Evolutionary conservation across 768 basidiomycete species (phyloP), one percentile per base, ranked within the genome.

Genomic region (Serendipita sp.): DNA sequence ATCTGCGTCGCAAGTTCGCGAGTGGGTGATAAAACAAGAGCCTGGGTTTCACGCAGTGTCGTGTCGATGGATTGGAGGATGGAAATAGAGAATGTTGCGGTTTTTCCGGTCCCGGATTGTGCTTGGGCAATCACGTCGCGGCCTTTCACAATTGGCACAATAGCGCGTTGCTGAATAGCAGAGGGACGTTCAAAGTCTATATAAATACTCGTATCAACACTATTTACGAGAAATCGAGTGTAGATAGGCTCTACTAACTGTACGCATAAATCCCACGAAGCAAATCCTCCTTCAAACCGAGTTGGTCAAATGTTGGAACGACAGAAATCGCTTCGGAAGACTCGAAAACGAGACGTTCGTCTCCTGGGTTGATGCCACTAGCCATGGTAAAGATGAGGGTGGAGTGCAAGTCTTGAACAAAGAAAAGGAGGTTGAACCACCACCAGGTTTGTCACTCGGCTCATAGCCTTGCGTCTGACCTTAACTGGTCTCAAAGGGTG

Each of bases 51-150:
- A 65, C 93, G 85, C 58, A 97, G 82, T 42, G 88, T 86, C 44
- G 90, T 84, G 73, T 99, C 95, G 82, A 99, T 96, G 66, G 90
- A 91, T 73, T 99, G 95, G 61, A 99, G 84, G 73, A 96, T 91
- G 67, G 94, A 89, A 72, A 99, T 96, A 68, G 93, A 94, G 77
- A 97, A 97, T 20, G 95, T 96, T 3, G 95, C 95, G 9, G 95
- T 99, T 90, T 98, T 99, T 81, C 95, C 95, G 41, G 95, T 97
- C 72, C 95, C 95, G 34, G 94, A 96, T 77, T 98, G 95, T 44
- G 95, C 95, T 77, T 97, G 95, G 38, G 95, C 95, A 72, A 99
- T 97, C 65, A 97, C 95, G 80, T 98, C 95, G 67, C 94, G 85
- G 30, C 90, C 90, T 77, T 90, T 88, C 56, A 84, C 90, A 71